A percentile compares a stretch with the other conserved stretches of the same genome.
Evolutionary conservation across 2,329 filamentous ascomycete genomes (phyloP).

Genomic region (Graphilbum ipis-grandicollis): DNA sequence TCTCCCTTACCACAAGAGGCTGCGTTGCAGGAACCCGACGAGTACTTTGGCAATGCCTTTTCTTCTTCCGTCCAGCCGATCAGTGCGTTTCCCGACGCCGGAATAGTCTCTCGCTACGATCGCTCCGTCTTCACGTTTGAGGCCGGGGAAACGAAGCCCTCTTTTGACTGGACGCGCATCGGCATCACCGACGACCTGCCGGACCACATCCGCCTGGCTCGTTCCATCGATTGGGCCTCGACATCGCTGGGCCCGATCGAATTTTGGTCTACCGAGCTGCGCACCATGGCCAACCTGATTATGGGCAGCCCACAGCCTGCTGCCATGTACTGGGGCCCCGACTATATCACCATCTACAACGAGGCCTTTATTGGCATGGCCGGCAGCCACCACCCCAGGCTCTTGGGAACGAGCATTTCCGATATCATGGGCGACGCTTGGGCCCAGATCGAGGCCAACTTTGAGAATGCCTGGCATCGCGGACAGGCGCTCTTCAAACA

Average conservation of each 20-base stretch:
- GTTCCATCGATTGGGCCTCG: conserved; percentile 53
- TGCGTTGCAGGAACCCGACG: too few species aligned
- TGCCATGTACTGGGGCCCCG: conserved; percentile 64
- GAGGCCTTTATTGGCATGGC: conserved; percentile 55
- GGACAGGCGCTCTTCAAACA: conserved; percentile 75
- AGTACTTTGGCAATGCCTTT: conserved; percentile 27
- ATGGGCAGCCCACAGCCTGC: conserved; percentile 64
- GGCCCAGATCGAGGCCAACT: background rate
- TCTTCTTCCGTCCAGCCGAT: too few species aligned
- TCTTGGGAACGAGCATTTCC: conserved; percentile 58
- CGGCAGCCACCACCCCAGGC: conserved; percentile 55
- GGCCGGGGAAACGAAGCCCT: conserved; percentile 23
- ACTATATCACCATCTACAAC: conserved; percentile 55
- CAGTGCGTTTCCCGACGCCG: too few species aligned
- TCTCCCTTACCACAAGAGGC: too few species aligned
- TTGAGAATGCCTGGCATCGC: conserved; percentile 31
- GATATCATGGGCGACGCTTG: conserved; percentile 21
- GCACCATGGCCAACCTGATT: conserved; percentile 65
- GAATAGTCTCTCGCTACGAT: too few species aligned
- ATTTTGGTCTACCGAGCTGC: conserved; percentile 51
- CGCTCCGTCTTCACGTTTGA: too few species aligned
- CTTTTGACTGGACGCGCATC: conserved; percentile 70
- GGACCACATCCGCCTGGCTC: conserved; percentile 54
- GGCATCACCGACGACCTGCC: conserved; percentile 45
- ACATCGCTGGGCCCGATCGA: conserved; percentile 64